Conservation (phyloP, 1,284 basidiomycete genomes). For the Peniophora sp. region DNA sequence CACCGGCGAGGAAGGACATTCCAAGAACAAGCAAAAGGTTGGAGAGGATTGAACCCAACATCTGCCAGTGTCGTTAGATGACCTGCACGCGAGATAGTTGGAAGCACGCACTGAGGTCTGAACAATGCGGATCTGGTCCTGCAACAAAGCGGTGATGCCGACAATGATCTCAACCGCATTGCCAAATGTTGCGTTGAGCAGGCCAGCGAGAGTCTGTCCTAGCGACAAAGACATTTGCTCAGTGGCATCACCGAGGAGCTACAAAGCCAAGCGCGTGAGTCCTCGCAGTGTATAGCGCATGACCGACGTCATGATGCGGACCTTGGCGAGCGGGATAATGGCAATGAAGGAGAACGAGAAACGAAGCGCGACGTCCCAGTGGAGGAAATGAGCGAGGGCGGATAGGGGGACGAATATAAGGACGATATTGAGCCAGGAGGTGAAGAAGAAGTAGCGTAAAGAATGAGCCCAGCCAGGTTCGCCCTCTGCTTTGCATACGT, state of each 20-base stretch:
- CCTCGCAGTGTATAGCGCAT: slow-evolving; percentile 1
- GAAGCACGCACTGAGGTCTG: slow-evolving; percentile 65
- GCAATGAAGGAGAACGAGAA: slow-evolving; percentile 82
- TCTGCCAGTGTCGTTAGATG: slow-evolving; percentile 28
- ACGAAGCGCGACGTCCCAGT: slow-evolving; percentile 80
- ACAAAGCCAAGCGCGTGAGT: slow-evolving; percentile 5
- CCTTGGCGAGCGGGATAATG: slow-evolving; percentile 83
- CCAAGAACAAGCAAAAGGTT: slow-evolving; percentile 86
- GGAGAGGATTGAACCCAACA: slow-evolving; percentile 82
- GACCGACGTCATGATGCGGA: slow-evolving; percentile 18
- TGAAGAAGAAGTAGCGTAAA: slow-evolving; percentile 60
- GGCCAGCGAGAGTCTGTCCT: slow-evolving; percentile 77
- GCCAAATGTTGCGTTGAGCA: slow-evolving; percentile 81
- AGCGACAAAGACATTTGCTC: slow-evolving; percentile 78
- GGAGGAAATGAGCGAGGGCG: slow-evolving; percentile 48
- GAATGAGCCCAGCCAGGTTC: slow-evolving; percentile 59
- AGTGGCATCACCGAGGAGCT: slow-evolving; percentile 78
- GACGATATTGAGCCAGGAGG: slow-evolving; percentile 71
- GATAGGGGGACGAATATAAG: slow-evolving; percentile 73
- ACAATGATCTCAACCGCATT: slow-evolving; percentile 85
- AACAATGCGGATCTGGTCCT: slow-evolving; percentile 79
- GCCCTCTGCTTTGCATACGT: slow-evolving; percentile 46
- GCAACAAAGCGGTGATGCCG: slow-evolving; percentile 75
- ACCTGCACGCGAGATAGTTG: not conserved
- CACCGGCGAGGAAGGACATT: slow-evolving; percentile 79